Evolutionary conservation across 768 basidiomycete genomes (phyloP).

Genomic region (Nevesoporus exiguus): DNA sequence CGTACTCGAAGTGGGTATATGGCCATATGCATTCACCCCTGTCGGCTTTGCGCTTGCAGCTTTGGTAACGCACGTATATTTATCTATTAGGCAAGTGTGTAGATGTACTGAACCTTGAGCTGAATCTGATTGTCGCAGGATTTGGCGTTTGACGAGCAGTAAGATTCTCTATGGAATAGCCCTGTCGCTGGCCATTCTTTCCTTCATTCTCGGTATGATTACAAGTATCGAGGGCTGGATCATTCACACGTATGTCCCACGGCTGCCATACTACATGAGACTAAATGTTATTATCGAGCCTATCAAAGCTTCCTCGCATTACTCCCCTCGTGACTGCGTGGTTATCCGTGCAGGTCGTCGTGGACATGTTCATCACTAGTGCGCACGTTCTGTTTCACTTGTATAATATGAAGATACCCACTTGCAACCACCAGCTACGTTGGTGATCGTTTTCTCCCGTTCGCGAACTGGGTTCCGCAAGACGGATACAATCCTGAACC

Average conservation of each 20-base stretch:
- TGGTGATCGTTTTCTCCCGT: neutral
- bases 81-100: slow-evolving; percentile 41
- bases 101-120: neutral
- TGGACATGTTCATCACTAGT: slow-evolving; percentile 46
- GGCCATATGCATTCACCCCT: slow-evolving; percentile 52
- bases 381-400: neutral
- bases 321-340: slow-evolving; percentile 45
- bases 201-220: slow-evolving; percentile 42
- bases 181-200: slow-evolving; percentile 35
- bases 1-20: slow-evolving; percentile 34
- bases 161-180: slow-evolving; percentile 32
- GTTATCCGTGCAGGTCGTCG: slow-evolving; percentile 43
- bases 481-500: slow-evolving; percentile 41
- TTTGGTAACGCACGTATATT: slow-evolving; percentile 46
- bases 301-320: slow-evolving; percentile 40
- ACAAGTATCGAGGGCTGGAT: slow-evolving; percentile 44
- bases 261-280: neutral
- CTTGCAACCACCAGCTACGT: slow-evolving; percentile 13
- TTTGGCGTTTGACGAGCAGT: slow-evolving; percentile 12
- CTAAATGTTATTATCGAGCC: slow-evolving; percentile 15
- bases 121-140: slow-evolving; percentile 1
- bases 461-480: slow-evolving; percentile 49
- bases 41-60: slow-evolving; percentile 44
- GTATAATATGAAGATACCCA: neutral
- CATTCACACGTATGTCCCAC: slow-evolving; percentile 35